Evolutionary conservation across 352 stramenopile species (phyloP).

Genomic region (Chrysophaeum taylorii): DNA sequence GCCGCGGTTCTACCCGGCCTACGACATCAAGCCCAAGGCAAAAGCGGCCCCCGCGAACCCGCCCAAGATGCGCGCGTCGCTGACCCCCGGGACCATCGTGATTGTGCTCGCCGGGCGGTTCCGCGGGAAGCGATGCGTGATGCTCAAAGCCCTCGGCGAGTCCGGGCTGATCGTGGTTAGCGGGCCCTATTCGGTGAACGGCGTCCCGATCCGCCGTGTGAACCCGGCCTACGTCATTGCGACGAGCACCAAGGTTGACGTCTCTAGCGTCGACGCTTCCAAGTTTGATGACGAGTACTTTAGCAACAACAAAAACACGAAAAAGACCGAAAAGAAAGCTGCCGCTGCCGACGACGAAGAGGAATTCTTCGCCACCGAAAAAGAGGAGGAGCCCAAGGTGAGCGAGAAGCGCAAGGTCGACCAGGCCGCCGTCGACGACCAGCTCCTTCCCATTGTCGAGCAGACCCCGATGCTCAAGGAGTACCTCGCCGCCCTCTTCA

Average conservation of each 20-base stretch:
- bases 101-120: slow-evolving; percentile 93
- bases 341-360: slow-evolving; percentile 76
- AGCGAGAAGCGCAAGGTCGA: slow-evolving; percentile 93
- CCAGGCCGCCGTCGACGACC: slow-evolving; percentile 93
- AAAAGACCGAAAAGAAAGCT: slow-evolving; percentile 44
- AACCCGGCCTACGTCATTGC: slow-evolving; percentile 98
- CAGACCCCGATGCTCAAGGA: slow-evolving; percentile 85
- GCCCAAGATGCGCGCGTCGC: slow-evolving; percentile 81
- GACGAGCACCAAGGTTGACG: slow-evolving; percentile 91
- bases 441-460: slow-evolving; percentile 52
- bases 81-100: slow-evolving; percentile 90
- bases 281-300: slow-evolving; percentile 91
- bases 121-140: slow-evolving; percentile 92
- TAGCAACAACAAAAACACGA: slow-evolving; percentile 70
- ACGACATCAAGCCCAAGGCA: slow-evolving; percentile 55
- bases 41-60: slow-evolving; percentile 36
- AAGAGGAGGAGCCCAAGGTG: slow-evolving; percentile 74
- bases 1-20: slow-evolving; percentile 62
- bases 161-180: slow-evolving; percentile 92
- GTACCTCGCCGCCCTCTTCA: slow-evolving; percentile 97
- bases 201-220: slow-evolving; percentile 90
- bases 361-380: slow-evolving; percentile 88
- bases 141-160: slow-evolving; percentile 89
- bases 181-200: slow-evolving; percentile 97
- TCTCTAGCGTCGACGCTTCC: slow-evolving; percentile 67